These are phyloP conservation scores for Phlebiopsis flavidoalba DNA, from an alignment of 768 basidiomycete species.

Conservation along the genomic window DNA sequence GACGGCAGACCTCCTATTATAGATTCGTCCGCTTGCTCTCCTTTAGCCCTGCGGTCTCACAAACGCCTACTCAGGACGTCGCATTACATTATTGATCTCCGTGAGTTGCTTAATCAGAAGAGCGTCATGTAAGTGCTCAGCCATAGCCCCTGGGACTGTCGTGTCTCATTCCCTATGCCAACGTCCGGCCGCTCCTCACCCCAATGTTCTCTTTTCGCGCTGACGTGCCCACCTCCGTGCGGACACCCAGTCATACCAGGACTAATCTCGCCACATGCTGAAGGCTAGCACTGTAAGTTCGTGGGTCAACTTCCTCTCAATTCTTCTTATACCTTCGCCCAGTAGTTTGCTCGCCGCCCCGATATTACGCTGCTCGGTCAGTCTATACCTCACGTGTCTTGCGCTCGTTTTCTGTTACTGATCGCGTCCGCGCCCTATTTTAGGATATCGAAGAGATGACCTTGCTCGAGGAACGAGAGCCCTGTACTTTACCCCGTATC, in stretches of 20 bases:
- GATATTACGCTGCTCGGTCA: conserved; percentile 66
- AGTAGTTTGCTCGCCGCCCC: conserved; percentile 64
- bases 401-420: neutral
- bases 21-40: neutral
- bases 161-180: conserved; percentile 20
- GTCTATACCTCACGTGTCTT: conserved; percentile 18
- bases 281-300: conserved; percentile 83
- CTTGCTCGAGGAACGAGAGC: conserved; percentile 55
- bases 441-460: conserved; percentile 81
- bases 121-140: too few species aligned
- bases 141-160: too few species aligned
- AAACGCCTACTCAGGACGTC: neutral
- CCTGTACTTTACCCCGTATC: conserved; percentile 60
- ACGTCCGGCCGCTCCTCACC: conserved; percentile 21
- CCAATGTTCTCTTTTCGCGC: conserved; percentile 11
- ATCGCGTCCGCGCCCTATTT: conserved; percentile 6
- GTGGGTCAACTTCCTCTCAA: conserved; percentile 90
- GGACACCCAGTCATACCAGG: conserved; percentile 19
- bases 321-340: conserved; percentile 84
- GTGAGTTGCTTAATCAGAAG: conserved; percentile 27
- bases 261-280: conserved; percentile 46
- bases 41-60: neutral
- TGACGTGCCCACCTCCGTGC: conserved; percentile 5
- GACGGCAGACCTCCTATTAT: neutral
- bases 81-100: conserved; percentile 21